Evolutionary conservation across 83 land plant species (phyloP).

Genomic region (Diphasiastrum complanatum): DNA sequence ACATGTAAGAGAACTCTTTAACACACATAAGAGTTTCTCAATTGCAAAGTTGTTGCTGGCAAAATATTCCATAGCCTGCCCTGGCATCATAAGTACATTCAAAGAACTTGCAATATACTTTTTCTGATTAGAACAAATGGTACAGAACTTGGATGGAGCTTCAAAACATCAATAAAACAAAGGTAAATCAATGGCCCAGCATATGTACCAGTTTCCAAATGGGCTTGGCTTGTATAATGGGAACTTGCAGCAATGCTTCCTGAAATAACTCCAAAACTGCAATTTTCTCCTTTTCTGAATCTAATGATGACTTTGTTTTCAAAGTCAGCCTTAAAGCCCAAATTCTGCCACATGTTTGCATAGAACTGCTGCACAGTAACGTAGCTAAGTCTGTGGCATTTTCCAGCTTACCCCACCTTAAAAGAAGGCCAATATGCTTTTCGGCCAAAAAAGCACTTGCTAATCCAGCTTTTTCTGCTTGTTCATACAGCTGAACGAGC

Average conservation of each 20-base stretch:
- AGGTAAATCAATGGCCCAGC: too few relatives aligned
- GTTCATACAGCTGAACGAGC: constrained; percentile 18
- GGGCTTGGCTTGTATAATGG: too few relatives aligned
- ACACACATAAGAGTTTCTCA: constrained; percentile 11
- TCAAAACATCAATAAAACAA: too few relatives aligned
- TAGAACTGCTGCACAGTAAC: constrained; percentile 12
- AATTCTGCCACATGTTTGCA: constrained; percentile 10
- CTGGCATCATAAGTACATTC: too few relatives aligned
- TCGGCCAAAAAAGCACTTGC: constrained; percentile 20
- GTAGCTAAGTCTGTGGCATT: constrained; percentile 18
- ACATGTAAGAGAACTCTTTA: constrained; percentile 10
- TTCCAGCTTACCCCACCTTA: constrained; percentile 27
- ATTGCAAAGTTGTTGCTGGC: constrained; percentile 6
- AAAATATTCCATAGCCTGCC: constrained; percentile 27
- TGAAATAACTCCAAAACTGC: too few relatives aligned
- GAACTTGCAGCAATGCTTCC: too few relatives aligned
- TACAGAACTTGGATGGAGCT: too few relatives aligned
- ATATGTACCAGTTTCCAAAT: too few relatives aligned
- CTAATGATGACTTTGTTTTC: constrained; percentile 11
- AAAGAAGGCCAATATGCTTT: constrained; percentile 19
- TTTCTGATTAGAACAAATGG: too few relatives aligned
- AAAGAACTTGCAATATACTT: too few relatives aligned
- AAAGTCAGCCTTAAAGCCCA: constrained; percentile 27
- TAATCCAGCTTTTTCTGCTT: constrained; percentile 20
- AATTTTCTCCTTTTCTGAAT: neutral